A percentile compares a stretch with the other conserved stretches of the same genome.
phyloP scores from a whole-genome alignment of 1,139 yeast species.

The Geotrichum bryndzae region DNA sequence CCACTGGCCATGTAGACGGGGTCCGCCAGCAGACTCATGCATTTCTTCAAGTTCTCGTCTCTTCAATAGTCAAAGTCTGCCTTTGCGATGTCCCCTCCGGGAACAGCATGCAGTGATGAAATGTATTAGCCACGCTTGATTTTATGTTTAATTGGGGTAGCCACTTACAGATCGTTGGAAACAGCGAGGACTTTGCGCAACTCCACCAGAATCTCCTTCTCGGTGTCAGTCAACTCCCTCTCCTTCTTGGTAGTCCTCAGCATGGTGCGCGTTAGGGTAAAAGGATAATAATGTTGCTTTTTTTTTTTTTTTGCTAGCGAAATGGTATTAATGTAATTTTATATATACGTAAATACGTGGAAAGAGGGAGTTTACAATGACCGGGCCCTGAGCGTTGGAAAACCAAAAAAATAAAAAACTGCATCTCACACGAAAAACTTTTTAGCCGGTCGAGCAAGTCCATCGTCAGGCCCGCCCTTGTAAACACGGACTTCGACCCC shows the following conservation, averaged over 20 bases:
- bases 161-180: slow-evolving; percentile 6
- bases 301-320: background rate
- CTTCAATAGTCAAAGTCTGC: background rate
- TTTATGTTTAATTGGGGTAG: background rate
- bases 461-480: background rate
- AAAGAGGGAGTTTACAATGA: background rate
- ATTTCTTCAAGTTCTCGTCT: background rate
- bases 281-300: background rate
- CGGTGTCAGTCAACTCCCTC: background rate
- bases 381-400: background rate
- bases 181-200: background rate
- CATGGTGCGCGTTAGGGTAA: background rate
- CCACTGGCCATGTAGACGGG: background rate
- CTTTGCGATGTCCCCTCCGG: background rate
- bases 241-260: background rate
- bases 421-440: background rate
- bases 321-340: background rate
- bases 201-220: slow-evolving; percentile 3
- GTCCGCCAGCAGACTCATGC: background rate
- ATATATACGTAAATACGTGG: background rate
- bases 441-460: background rate
- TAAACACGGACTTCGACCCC: slow-evolving; percentile 12
- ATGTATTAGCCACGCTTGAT: background rate
- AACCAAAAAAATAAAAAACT: background rate
- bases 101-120: background rate